These are phyloP conservation scores for Leptographium galeiforme DNA, from an alignment of 2,329 filamentous ascomycete genomes.

Conservation along the genomic window DNA sequence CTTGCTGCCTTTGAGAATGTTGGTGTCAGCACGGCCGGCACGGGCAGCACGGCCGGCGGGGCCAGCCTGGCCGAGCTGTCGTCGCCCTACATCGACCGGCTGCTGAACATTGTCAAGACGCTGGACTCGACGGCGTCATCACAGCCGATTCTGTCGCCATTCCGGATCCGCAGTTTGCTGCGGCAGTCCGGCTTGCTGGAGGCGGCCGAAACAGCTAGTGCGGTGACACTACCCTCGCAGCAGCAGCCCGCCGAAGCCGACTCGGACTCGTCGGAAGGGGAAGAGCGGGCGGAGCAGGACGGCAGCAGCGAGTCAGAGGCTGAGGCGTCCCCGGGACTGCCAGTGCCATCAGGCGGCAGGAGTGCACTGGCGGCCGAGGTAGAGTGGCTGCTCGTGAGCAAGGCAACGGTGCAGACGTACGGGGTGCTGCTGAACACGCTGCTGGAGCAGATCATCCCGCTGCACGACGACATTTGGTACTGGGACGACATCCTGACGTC, in stretches of 20 bases:
- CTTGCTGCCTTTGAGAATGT: conserved; percentile 19
- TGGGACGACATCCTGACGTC: conserved; percentile 84
- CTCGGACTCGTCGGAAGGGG: background rate
- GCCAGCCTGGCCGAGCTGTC: conserved; percentile 26
- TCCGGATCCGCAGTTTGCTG: conserved; percentile 48
- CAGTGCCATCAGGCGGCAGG: conserved; percentile 13
- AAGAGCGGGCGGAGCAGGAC: background rate
- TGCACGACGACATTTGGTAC: conserved; percentile 85
- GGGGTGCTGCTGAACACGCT: conserved; percentile 66
- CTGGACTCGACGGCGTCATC: conserved; percentile 58
- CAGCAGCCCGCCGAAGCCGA: background rate
- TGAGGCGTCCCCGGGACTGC: background rate
- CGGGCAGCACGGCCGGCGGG: background rate
- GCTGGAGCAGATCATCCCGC: conserved; percentile 66
- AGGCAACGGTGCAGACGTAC: conserved; percentile 84
- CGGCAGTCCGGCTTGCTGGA: conserved; percentile 45
- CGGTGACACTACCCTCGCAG: background rate
- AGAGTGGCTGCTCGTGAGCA: conserved; percentile 82
- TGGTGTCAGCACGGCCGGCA: background rate
- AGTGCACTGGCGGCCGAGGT: conserved; percentile 59
- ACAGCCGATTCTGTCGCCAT: conserved; percentile 44
- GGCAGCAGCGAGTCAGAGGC: background rate
- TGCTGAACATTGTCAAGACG: conserved; percentile 56
- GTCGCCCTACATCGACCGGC: conserved; percentile 41
- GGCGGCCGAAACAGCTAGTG: conserved; percentile 15